Base-by-base conservation (phyloP, 192 early-diverging fungal genomes). In the Podila minutissima region DNA sequence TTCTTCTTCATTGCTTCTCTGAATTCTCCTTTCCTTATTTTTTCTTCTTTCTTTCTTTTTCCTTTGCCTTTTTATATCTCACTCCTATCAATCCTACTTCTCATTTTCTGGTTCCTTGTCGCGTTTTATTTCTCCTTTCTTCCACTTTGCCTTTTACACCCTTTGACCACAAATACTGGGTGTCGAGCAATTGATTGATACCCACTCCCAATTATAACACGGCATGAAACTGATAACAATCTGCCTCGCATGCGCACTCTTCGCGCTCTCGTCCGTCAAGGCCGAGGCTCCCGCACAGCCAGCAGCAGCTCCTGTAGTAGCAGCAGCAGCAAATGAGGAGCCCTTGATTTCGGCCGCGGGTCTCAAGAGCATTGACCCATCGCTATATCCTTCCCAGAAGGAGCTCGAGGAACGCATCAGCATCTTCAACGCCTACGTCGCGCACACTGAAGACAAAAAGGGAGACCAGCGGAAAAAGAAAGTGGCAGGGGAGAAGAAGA, bases 401-500 rank as follows among this genome's bases (percentile, higher is more conserved):
- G 59, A 61, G 12, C 59, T 61, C 31, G 59, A 61, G 59, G 20
- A 22, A 35, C 59, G 59, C 15, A 32, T 32, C 29, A 61, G 0
- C 59, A 61, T 19, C 28, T 61, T 61, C 59, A 33, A 61, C 26
- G 59, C 59, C 59, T 61, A 61, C 19, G 59, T 8, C n/a, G 53
- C 53, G 8, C 20, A 55, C 2, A 55, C 24, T 20, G 29, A 37
- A 10, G 32, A 8, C 51, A 26, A 19, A 4, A 11, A 62, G 15
- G 65, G 0, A 41, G 38, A 68, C 50, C 71, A 24, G 17, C 24
- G 1, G 15, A 11, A 41, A 13, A 13, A 41, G 38, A 41, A 37
- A 5, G 37, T 10, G 37, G 10, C 37, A 37, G 37, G 7, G 5
- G 38, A 41, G 31, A 62, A 20, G 46, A 62, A 31, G 46, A 62